A percentile compares a stretch with the other conserved stretches of the same genome.
These are phyloP conservation scores for Botrytis byssoidea DNA, from an alignment of 2,329 filamentous ascomycete genomes.

Conservation along the genomic window DNA sequence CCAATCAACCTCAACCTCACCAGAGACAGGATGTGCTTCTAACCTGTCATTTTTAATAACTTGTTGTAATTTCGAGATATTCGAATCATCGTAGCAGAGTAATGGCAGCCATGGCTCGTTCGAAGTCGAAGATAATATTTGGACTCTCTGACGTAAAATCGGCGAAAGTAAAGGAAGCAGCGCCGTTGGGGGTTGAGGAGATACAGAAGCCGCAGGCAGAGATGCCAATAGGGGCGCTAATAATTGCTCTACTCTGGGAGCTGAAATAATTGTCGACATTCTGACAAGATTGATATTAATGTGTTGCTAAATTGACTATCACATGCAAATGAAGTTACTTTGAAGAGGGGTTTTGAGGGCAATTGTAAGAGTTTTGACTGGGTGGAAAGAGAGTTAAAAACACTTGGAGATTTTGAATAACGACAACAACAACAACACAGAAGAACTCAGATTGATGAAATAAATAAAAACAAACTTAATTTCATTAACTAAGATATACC, in stretches of 20 bases:
- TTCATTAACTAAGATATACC: constrained; percentile 18
- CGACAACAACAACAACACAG: not conserved
- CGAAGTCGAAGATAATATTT: constrained; percentile 59
- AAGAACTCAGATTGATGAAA: not conserved
- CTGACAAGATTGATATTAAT: constrained; percentile 2
- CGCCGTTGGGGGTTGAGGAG: constrained; percentile 54
- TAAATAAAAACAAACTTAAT: not conserved
- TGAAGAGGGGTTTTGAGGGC: not conserved
- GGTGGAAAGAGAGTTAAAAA: not conserved
- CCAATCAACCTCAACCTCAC: constrained; percentile 70
- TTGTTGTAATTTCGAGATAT: constrained; percentile 55
- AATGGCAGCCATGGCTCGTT: constrained; percentile 71
- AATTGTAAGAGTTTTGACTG: not conserved
- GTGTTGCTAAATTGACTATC: constrained; percentile 18
- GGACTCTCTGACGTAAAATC: constrained; percentile 64
- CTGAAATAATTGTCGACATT: constrained; percentile 38
- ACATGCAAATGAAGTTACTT: constrained; percentile 26
- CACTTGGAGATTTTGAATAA: not conserved
- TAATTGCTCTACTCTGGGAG: constrained; percentile 49
- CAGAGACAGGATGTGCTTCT: constrained; percentile 78
- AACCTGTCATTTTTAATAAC: constrained; percentile 62
- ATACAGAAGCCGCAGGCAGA: constrained; percentile 57
- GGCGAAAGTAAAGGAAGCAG: constrained; percentile 62
- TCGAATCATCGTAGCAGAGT: constrained; percentile 62
- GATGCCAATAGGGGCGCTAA: constrained; percentile 58